Percentiles rank a stretch among this genome's conserved stretches.
phyloP scores from a whole-genome alignment of 805 yeast species.

The Monosporozyma solicola region DNA sequence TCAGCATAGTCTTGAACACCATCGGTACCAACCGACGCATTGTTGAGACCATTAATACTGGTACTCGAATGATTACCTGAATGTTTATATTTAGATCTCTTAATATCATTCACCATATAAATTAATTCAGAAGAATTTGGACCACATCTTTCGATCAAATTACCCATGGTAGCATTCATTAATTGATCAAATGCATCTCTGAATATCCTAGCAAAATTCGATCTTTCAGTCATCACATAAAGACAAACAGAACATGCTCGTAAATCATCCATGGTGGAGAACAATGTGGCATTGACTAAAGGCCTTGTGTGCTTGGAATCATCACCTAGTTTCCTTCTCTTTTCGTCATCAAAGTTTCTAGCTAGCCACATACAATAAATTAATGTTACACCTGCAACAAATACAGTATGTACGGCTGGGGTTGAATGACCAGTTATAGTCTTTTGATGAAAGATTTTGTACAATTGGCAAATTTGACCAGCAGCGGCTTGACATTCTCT shows the following conservation, averaged over 20 bases:
- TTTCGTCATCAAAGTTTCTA: constrained; percentile 50
- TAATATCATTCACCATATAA: constrained; percentile 17
- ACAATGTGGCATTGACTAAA: constrained; percentile 42
- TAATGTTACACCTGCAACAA: constrained; percentile 60
- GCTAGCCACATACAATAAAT: constrained; percentile 61
- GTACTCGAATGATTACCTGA: not conserved
- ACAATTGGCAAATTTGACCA: constrained; percentile 57
- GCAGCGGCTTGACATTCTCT: constrained; percentile 65
- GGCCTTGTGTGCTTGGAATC: constrained; percentile 54
- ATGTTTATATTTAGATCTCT: not conserved
- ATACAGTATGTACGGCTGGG: constrained; percentile 56
- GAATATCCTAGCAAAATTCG: constrained; percentile 51
- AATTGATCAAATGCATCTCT: constrained; percentile 62
- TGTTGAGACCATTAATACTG: constrained; percentile 3
- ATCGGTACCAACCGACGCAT: not conserved
- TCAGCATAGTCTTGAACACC: not conserved
- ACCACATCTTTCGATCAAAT: constrained; percentile 53
- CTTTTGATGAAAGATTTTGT: constrained; percentile 54
- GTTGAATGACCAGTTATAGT: constrained; percentile 57
- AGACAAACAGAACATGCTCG: constrained; percentile 57
- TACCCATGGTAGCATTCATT: constrained; percentile 55
- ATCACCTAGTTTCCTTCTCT: constrained; percentile 47
- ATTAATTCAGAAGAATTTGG: constrained; percentile 51
- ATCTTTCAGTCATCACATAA: constrained; percentile 58
- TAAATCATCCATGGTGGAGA: constrained; percentile 52